Evolutionary conservation across 2,329 filamentous ascomycete species (phyloP), one percentile per base, ranked within the genome.

Genomic region (Aspergillus quadricinctus): DNA sequence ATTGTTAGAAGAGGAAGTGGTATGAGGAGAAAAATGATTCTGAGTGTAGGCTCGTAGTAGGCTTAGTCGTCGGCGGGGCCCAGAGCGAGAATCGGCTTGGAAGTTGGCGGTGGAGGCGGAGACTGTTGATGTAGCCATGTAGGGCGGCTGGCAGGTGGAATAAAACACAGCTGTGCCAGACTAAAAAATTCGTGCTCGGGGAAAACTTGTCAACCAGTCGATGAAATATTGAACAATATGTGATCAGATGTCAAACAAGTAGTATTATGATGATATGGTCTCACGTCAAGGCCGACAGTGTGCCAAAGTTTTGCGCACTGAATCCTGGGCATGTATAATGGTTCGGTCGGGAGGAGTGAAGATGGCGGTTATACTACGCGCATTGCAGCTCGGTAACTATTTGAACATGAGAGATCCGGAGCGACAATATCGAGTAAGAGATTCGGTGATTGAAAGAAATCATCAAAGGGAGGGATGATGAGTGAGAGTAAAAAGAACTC

Each of bases 41-140:
- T 74, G 68, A 2, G 72, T 72, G 61, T 74, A 74, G 43, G 72
- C 66, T 55, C 73, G 70, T 54, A 76, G 66, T 64, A 73, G 72
- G 66, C 72, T 76, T 49, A 77, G 63, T 50, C 74, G 72, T 48
- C 73, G 72, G 57, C 75, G 66, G 54, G 69, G 71, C 52, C 72
- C 68, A 48, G 67, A 64, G 59, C 72, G 72, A 66, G 58, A 57
- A 54, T 73, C 70, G 56, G 70, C 59, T 55, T 68, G 57, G 59
- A 65, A 53, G 60, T 59, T 61, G 57, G 68, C 62, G 60, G 71
- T 60, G 70, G 71, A 70, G 66, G 71, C 67, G 69, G 71, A 70
- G 64, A 71, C 70, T 54, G 66, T 67, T 56, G 70, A 71, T 48
- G 71, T 61, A 59, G 69, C 66, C 65, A 70, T 71, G 57, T 41